A percentile compares a stretch with the other conserved stretches of the same genome.
Conservation (phyloP, 1,139 yeast genomes). For the Debaryomyces sp. region DNA sequence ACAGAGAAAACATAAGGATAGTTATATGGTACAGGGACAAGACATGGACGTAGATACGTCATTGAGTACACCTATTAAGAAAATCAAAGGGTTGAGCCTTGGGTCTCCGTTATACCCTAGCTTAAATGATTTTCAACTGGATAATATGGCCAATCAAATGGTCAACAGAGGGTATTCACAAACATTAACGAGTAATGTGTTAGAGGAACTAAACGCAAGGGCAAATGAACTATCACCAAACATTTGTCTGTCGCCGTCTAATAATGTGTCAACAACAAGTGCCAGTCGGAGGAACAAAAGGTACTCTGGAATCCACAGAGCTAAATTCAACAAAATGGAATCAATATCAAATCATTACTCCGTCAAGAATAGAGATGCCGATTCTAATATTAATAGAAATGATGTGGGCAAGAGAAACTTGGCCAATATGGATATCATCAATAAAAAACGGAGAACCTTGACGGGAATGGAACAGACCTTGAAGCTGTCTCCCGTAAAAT, state of each 20-base stretch:
- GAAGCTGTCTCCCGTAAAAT: slow-evolving; percentile 4
- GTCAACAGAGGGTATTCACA: slow-evolving; percentile 44
- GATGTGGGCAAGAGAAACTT: slow-evolving; percentile 14
- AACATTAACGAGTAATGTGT: slow-evolving; percentile 42
- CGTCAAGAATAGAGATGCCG: slow-evolving; percentile 12
- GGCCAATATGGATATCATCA: slow-evolving; percentile 16
- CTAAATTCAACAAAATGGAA: slow-evolving; percentile 43
- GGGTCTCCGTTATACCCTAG: slow-evolving; percentile 29
- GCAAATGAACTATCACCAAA: slow-evolving; percentile 32
- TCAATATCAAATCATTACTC: slow-evolving; percentile 46
- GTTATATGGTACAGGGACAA: slow-evolving; percentile 7
- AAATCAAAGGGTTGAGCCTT: slow-evolving; percentile 35
- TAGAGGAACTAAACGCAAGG: slow-evolving; percentile 41
- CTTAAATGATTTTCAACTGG: slow-evolving; percentile 13
- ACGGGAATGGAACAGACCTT: slow-evolving; percentile 22
- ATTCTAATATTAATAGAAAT: slow-evolving; percentile 6
- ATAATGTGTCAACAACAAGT: slow-evolving; percentile 8
- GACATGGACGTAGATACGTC: slow-evolving; percentile 13
- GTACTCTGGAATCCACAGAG: slow-evolving; percentile 37
- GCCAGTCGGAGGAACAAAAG: slow-evolving; percentile 27
- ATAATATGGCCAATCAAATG: slow-evolving; percentile 25
- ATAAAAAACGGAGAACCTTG: slow-evolving; percentile 38
- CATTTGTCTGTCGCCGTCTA: slow-evolving; percentile 16
- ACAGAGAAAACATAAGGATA: not conserved
- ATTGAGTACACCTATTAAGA: slow-evolving; percentile 45